These are phyloP conservation scores for Aureobasidium sp. DNA, from an alignment of 2,329 filamentous ascomycete genomes.

Conservation along the genomic window DNA sequence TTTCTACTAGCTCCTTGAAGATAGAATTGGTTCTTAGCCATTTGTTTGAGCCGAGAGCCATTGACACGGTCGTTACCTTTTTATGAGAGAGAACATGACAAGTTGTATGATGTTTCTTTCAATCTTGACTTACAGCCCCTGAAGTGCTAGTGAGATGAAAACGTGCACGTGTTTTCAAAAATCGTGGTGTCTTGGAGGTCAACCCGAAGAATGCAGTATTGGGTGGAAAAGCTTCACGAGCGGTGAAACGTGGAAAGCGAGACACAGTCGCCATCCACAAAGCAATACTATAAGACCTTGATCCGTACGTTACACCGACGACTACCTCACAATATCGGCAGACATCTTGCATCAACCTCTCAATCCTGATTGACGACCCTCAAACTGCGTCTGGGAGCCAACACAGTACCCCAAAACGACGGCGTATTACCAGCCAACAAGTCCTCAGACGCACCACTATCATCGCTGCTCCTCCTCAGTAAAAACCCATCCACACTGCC, in stretches of 20 bases:
- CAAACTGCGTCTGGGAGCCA: constrained; percentile 62
- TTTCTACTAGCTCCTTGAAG: background rate
- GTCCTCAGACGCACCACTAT: constrained; percentile 48
- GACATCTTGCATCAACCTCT: no score
- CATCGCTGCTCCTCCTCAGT: constrained; percentile 36
- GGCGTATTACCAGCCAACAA: constrained; percentile 58
- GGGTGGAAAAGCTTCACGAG: no score
- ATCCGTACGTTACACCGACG: no score
- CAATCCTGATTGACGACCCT: constrained; percentile 58
- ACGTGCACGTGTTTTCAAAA: no score
- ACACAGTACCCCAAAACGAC: constrained; percentile 59
- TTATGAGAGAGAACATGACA: background rate
- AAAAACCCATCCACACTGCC: constrained; percentile 22
- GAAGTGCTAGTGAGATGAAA: no score
- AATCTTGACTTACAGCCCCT: constrained; percentile 59
- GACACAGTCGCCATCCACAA: no score
- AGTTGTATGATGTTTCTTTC: no score
- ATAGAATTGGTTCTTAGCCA: background rate
- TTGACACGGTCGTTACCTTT: constrained; percentile 1
- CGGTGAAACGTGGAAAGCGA: no score
- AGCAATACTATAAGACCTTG: no score
- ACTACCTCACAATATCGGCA: no score
- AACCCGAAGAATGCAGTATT: no score
- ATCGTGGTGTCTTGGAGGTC: no score
- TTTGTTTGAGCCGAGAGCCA: background rate